Evolutionary conservation across 2,329 filamentous ascomycete genomes (phyloP).

Genomic region (Botrytis elliptica): DNA sequence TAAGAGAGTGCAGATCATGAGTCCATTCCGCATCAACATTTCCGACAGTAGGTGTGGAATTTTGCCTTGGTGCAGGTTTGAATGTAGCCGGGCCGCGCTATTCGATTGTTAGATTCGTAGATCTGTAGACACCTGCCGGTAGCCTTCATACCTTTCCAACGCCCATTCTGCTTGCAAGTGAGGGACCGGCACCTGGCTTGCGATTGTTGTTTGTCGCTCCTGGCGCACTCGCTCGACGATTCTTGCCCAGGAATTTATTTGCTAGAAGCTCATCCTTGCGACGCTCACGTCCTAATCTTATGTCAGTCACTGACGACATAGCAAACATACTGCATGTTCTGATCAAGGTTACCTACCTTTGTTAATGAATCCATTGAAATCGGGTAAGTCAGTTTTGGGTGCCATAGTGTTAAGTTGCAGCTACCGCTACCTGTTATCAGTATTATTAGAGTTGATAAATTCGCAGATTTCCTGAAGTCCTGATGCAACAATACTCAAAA

Average conservation of each 20-base stretch:
- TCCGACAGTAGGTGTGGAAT: slow-evolving; percentile 44
- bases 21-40: slow-evolving; percentile 69
- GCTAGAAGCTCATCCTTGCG: slow-evolving; percentile 72
- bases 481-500: background rate
- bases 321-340: background rate
- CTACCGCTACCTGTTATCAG: background rate
- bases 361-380: slow-evolving; percentile 39
- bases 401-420: slow-evolving; percentile 33
- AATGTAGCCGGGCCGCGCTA: slow-evolving; percentile 31
- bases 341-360: slow-evolving; percentile 30
- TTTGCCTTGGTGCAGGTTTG: slow-evolving; percentile 27
- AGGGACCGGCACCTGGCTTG: slow-evolving; percentile 50
- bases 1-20: slow-evolving; percentile 62
- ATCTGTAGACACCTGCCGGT: background rate
- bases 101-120: slow-evolving; percentile 24
- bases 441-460: background rate
- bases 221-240: slow-evolving; percentile 56
- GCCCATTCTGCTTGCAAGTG: slow-evolving; percentile 70
- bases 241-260: slow-evolving; percentile 66
- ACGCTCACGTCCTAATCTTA: slow-evolving; percentile 53
- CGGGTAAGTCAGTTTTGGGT: slow-evolving; percentile 34
- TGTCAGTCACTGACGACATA: slow-evolving; percentile 24
- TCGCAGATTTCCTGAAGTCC: background rate
- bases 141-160: slow-evolving; percentile 61
- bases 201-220: slow-evolving; percentile 47